phyloP scores from a whole-genome alignment of 768 basidiomycete genomes.

The Boletus coccyginus region DNA sequence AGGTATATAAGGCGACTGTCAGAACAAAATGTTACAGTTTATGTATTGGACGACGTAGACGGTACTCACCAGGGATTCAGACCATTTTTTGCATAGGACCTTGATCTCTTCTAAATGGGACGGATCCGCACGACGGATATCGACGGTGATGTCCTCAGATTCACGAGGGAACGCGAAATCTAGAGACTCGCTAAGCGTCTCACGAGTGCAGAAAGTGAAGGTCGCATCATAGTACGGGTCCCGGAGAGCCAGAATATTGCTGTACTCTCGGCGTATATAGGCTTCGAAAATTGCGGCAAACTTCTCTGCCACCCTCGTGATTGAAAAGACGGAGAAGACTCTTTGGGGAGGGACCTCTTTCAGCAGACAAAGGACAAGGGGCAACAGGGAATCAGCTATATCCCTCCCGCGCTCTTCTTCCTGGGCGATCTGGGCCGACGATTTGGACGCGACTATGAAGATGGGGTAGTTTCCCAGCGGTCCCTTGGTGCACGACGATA shows the following conservation, averaged over 20 bases:
- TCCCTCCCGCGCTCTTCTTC: neutral
- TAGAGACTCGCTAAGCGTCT: constrained; percentile 32
- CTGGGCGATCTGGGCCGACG: neutral
- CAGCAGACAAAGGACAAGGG: constrained; percentile 10
- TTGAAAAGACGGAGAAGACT: constrained; percentile 63
- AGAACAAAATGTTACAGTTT: too few species aligned
- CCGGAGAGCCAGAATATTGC: constrained; percentile 27
- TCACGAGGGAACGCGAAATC: neutral
- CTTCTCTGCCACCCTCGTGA: constrained; percentile 38
- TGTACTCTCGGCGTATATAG: neutral
- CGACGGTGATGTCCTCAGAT: constrained; percentile 14
- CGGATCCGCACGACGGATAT: too few species aligned
- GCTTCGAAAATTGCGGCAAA: constrained; percentile 52
- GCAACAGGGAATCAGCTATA: neutral
- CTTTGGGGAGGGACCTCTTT: constrained; percentile 4
- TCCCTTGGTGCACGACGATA: constrained; percentile 8
- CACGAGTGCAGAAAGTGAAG: constrained; percentile 50
- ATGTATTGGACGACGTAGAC: too few species aligned
- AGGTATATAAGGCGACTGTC: constrained; percentile 25
- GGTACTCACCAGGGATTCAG: too few species aligned
- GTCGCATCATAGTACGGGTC: constrained; percentile 60
- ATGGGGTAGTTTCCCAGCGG: constrained; percentile 5
- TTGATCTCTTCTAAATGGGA: too few species aligned
- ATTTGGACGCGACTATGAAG: constrained; percentile 15
- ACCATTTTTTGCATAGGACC: too few species aligned